Conservation (phyloP, 1,284 basidiomycete species). For the Ganoderma resinaceum region DNA sequence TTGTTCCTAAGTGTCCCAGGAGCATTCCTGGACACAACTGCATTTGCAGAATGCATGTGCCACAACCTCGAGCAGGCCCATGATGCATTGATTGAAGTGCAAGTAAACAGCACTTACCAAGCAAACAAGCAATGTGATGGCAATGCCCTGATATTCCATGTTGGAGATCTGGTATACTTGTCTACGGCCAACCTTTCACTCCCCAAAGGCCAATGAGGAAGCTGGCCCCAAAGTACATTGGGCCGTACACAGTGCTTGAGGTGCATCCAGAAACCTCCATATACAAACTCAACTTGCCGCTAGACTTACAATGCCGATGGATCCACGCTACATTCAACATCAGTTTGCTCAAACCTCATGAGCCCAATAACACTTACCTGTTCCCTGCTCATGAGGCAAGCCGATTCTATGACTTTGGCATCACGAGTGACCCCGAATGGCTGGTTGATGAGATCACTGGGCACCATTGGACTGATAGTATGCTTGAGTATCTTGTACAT, state of each 20-base stretch:
- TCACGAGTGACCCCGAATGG: slow-evolving; percentile 30
- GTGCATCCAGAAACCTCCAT: slow-evolving; percentile 28
- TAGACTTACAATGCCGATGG: slow-evolving; percentile 29
- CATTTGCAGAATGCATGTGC: slow-evolving; percentile 11
- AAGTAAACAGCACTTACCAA: slow-evolving; percentile 31
- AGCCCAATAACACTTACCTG: slow-evolving; percentile 32
- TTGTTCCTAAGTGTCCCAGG: neutral
- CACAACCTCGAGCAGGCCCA: slow-evolving; percentile 33
- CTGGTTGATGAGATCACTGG: slow-evolving; percentile 30
- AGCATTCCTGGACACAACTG: slow-evolving; percentile 3
- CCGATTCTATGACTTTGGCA: slow-evolving; percentile 36
- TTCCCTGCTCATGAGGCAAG: slow-evolving; percentile 33
- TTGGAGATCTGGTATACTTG: slow-evolving; percentile 41
- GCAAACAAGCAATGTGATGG: slow-evolving; percentile 36
- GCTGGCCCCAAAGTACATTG: slow-evolving; percentile 42
- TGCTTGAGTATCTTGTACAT: slow-evolving; percentile 27
- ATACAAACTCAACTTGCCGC: slow-evolving; percentile 38
- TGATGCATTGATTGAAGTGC: slow-evolving; percentile 36
- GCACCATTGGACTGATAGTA: slow-evolving; percentile 26
- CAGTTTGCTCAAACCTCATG: slow-evolving; percentile 30
- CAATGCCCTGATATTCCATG: slow-evolving; percentile 21
- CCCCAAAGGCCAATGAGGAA: slow-evolving; percentile 43
- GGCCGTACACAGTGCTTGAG: slow-evolving; percentile 39
- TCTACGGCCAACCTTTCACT: slow-evolving; percentile 43
- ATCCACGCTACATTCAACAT: slow-evolving; percentile 41